Evolutionary conservation across 2,329 filamentous ascomycete genomes (phyloP), one percentile per base, ranked within the genome.

Genomic region (Trichophyton mentagrophytes): DNA sequence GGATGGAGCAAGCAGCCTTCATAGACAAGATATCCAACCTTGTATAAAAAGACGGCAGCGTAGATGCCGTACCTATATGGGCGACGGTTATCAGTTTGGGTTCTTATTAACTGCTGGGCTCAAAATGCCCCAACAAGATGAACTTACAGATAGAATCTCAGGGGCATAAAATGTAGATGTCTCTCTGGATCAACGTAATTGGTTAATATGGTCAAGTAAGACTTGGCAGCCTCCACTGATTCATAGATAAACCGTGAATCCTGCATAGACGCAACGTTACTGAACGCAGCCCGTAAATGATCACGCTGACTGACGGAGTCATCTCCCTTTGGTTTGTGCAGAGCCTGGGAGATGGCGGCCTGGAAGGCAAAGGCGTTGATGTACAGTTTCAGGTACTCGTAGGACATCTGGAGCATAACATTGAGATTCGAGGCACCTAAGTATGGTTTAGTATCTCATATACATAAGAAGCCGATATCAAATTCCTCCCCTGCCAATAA

Each of bases 331-430:
- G 70, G 68, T 66, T 74, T 74, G 61, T 67, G 70, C 64, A 73
- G 72, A 60, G 71, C 80, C 67, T 78, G 80, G 66, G 72, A 82
- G 57, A 81, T 82, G 0, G 85, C 87, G 2, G 86, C 86, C 68
- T 89, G 86, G 65, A 89, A 89, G 1, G 86, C 86, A 68, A 89
- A 89, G 0, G 86, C 86, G 62, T 88, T 88, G 57, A 86, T 87
- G 69, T 89, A 89, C 0, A 89, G 77, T 5, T 86, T 80, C 1
- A 89, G 73, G 67, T 88, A 89, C 65, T 89, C 85, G 67, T 88
- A 88, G 0, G 85, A 87, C 67, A 89, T 78, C 25, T 87, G 77
- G 1, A 89, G 72, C 3, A 82, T 86, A 2, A 83, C 82, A 69
- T 87, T 87, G 64, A 88, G 80, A 4, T 82, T 80, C 1, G 82